Evolutionary conservation across 148 eudicot genomes (phyloP).

Genomic region (Amaranthus palmeri): DNA sequence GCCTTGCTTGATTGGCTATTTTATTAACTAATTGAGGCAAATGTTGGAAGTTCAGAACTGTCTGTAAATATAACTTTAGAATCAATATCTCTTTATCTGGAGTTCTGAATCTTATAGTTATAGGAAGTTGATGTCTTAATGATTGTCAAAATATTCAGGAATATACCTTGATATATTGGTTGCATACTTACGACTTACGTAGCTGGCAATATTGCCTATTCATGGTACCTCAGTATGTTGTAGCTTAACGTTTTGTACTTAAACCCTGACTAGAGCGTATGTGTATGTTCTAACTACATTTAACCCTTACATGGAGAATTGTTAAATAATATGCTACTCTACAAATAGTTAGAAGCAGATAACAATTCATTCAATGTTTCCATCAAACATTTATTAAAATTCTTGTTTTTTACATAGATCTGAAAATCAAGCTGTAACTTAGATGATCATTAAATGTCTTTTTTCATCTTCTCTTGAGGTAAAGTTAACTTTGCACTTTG

Average conservation of each 20-base stretch:
- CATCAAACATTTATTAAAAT: no score
- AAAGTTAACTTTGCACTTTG: no score
- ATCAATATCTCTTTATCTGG: background rate
- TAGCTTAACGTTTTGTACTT: background rate
- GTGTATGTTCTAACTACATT: no score
- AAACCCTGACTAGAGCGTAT: no score
- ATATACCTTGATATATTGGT: background rate
- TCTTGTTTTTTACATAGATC: no score
- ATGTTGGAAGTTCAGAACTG: background rate
- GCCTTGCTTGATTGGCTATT: background rate
- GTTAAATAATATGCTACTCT: no score
- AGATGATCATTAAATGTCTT: no score
- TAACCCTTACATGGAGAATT: no score
- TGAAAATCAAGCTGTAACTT: no score
- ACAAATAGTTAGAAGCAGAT: no score
- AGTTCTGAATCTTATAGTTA: background rate
- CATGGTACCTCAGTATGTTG: background rate
- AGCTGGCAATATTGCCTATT: background rate
- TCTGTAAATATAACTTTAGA: constrained; percentile 4
- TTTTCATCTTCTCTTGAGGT: no score
- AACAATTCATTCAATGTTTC: no score
- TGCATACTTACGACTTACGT: background rate
- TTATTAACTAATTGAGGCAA: background rate
- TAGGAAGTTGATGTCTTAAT: background rate
- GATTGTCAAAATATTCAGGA: background rate